Evolutionary conservation across 2,329 filamentous ascomycete genomes (phyloP).

Genomic region (Shiraia sp.): DNA sequence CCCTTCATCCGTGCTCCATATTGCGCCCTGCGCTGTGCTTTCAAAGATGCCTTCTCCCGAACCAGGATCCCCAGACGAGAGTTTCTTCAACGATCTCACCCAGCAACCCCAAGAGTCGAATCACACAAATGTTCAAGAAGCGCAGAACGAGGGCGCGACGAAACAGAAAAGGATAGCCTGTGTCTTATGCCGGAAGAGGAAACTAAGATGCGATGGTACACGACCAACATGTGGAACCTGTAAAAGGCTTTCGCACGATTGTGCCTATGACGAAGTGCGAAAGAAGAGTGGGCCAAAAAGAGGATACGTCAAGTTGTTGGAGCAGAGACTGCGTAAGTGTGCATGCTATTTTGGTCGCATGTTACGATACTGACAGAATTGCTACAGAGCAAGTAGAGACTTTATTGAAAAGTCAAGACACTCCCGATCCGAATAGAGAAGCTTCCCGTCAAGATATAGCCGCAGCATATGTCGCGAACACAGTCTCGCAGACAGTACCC

Average conservation of each 20-base stretch:
- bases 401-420: constrained; percentile 78
- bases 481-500: constrained; percentile 28
- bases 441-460: constrained; percentile 25
- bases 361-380: constrained; percentile 10
- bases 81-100: constrained; percentile 61
- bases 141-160: constrained; percentile 48
- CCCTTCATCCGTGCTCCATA: not conserved
- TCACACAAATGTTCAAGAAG: constrained; percentile 48
- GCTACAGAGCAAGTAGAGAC: constrained; percentile 86
- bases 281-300: constrained; percentile 94
- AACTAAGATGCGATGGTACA: constrained; percentile 84
- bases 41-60: constrained; percentile 34
- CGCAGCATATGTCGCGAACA: constrained; percentile 38
- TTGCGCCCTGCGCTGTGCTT: not conserved
- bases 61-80: constrained; percentile 47
- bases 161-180: constrained; percentile 86
- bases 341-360: constrained; percentile 1
- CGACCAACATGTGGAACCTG: constrained; percentile 89
- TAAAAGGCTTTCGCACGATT: constrained; percentile 80
- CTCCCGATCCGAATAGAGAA: constrained; percentile 39
- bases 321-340: constrained; percentile 83
- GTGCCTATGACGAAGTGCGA: constrained; percentile 88
- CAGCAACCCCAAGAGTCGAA: constrained; percentile 46
- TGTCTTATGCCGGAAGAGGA: constrained; percentile 89
- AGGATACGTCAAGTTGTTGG: constrained; percentile 91